Conservation (phyloP, 371 early-diverging fungal genomes). For the Circinella umbellata region DNA sequence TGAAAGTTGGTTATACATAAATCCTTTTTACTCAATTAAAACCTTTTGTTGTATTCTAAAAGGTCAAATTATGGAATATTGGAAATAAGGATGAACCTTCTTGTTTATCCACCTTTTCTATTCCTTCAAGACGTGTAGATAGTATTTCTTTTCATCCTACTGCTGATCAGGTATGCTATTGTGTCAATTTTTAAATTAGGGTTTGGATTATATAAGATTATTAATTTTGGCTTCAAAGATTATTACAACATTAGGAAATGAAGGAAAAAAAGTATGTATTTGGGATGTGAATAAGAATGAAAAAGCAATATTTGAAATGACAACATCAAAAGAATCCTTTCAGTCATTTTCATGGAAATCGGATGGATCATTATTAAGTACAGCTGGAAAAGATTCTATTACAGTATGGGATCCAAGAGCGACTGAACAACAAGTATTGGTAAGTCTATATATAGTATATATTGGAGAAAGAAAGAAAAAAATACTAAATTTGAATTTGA, state of each 20-base stretch:
- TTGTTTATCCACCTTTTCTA: conserved; percentile 21
- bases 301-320: conserved; percentile 10
- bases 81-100: conserved; percentile 19
- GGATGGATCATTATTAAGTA: conserved; percentile 65
- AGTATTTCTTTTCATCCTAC: conserved; percentile 62
- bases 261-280: conserved; percentile 64
- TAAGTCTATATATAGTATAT: background rate
- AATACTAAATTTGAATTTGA: background rate
- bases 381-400: conserved; percentile 58
- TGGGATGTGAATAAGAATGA: conserved; percentile 65
- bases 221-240: conserved; percentile 24
- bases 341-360: conserved; percentile 66
- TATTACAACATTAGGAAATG: conserved; percentile 37
- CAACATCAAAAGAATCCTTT: conserved; percentile 30
- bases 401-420: conserved; percentile 71
- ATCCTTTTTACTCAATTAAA: too few species aligned
- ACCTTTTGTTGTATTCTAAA: background rate
- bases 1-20: too few species aligned
- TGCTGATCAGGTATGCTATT: conserved; percentile 44
- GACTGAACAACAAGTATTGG: conserved; percentile 22
- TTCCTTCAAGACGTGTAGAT: conserved; percentile 52
- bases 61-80: conserved; percentile 49
- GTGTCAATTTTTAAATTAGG: too few species aligned
- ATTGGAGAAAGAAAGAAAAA: too few species aligned
- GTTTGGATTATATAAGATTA: too few species aligned